These are phyloP conservation scores for Dioscorea zingiberensis DNA, from an alignment of 106 monocot species.

Conservation along the genomic window DNA sequence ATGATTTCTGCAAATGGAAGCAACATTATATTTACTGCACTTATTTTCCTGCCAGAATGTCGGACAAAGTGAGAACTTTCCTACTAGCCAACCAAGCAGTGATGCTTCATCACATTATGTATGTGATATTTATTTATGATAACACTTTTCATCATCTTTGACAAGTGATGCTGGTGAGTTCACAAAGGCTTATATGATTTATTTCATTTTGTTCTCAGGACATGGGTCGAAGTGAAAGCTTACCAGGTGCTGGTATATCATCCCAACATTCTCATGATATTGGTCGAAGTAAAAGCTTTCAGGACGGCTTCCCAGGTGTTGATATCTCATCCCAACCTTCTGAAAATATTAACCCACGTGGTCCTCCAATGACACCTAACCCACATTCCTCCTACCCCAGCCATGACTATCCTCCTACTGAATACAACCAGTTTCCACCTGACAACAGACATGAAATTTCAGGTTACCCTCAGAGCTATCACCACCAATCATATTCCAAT, in stretches of 20 bases:
- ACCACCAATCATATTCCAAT: constrained; percentile 24
- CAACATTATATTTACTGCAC: not conserved
- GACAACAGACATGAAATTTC: constrained; percentile 21
- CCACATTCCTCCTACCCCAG: constrained; percentile 24
- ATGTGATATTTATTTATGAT: not conserved
- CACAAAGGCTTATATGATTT: not conserved
- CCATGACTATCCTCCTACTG: constrained; percentile 18
- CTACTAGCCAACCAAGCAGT: constrained; percentile 16
- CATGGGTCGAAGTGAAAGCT: constrained; percentile 31
- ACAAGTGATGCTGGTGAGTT: too few relatives aligned
- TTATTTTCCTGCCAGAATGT: constrained; percentile 3
- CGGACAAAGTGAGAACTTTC: constrained; percentile 33
- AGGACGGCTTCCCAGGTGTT: constrained; percentile 17
- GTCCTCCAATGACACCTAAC: constrained; percentile 5
- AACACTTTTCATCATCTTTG: not conserved
- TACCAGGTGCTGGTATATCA: constrained; percentile 16
- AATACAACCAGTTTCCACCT: constrained; percentile 17
- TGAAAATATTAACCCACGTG: constrained; percentile 22
- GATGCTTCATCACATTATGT: constrained; percentile 13
- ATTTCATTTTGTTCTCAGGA: constrained; percentile 1
- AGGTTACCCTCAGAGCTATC: constrained; percentile 22
- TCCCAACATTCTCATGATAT: constrained; percentile 1
- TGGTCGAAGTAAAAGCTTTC: constrained; percentile 33
- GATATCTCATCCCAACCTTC: constrained; percentile 16
- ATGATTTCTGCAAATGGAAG: too few relatives aligned